A percentile compares a stretch with the other conserved stretches of the same genome.
Evolutionary conservation across 169 alveolate species (phyloP).

Genomic region (Plasmodium gallinaceum): DNA sequence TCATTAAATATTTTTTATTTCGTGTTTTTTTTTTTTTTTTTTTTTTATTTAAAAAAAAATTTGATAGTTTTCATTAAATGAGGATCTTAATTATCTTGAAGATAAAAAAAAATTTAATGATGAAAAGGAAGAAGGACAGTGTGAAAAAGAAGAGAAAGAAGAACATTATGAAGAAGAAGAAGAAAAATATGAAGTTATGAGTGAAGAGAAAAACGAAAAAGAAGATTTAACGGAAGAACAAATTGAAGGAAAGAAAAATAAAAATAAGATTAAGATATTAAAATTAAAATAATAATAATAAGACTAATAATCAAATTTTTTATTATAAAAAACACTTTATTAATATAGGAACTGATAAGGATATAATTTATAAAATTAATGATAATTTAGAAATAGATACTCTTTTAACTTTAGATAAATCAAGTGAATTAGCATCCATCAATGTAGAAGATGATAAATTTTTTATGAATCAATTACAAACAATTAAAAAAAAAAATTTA

Average conservation of each 20-base stretch:
- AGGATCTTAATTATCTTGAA: not conserved
- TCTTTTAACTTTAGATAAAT: slow-evolving; percentile 6
- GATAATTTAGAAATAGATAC: not conserved
- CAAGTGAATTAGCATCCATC: slow-evolving; percentile 6
- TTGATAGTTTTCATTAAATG: slow-evolving; percentile 8
- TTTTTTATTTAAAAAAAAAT: not conserved
- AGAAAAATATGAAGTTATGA: not conserved
- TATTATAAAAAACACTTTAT: not conserved
- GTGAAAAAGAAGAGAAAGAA: slow-evolving; percentile 6
- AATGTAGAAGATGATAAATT: not conserved
- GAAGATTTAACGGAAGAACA: not conserved
- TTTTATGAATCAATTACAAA: not conserved
- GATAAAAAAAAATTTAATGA: not conserved
- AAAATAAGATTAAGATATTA: not conserved
- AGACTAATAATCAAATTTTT: too few species aligned
- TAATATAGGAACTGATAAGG: not conserved
- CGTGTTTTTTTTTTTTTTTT: not conserved
- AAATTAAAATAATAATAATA: too few species aligned
- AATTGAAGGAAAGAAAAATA: slow-evolving; percentile 13
- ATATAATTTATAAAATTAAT: not conserved
- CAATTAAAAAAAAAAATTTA: slow-evolving; percentile 4
- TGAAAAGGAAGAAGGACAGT: not conserved
- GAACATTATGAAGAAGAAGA: slow-evolving; percentile 17
- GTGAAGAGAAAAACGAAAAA: not conserved
- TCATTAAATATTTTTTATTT: not conserved